Percentiles rank a stretch among this genome's conserved stretches.
These are phyloP conservation scores for Malassezia sympodialis DNA, from an alignment of 1,284 basidiomycete species.

Conservation along the genomic window DNA sequence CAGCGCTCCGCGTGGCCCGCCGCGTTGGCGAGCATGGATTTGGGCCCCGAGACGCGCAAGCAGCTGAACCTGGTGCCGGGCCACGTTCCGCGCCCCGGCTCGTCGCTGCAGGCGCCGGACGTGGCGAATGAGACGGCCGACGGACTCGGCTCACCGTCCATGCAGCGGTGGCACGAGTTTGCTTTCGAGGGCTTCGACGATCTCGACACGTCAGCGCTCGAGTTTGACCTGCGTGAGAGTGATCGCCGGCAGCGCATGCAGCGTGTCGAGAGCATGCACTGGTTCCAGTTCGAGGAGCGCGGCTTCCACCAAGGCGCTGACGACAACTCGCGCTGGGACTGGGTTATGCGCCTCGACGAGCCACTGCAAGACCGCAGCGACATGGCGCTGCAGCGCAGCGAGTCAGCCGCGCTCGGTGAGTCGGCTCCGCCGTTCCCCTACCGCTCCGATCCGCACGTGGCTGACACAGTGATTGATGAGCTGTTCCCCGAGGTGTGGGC, in stretches of 20 bases:
- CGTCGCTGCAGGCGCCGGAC: background rate
- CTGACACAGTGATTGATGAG: slow-evolving; percentile 39
- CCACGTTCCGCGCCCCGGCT: background rate
- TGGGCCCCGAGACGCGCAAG: slow-evolving; percentile 40
- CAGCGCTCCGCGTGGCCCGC: slow-evolving; percentile 19
- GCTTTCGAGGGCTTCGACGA: slow-evolving; percentile 33
- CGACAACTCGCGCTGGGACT: slow-evolving; percentile 21
- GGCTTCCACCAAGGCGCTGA: slow-evolving; percentile 27
- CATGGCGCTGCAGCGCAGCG: slow-evolving; percentile 6
- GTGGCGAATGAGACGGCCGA: slow-evolving; percentile 20
- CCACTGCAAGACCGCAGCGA: background rate
- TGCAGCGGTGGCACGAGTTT: slow-evolving; percentile 41
- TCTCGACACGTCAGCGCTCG: slow-evolving; percentile 36
- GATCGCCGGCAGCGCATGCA: slow-evolving; percentile 24
- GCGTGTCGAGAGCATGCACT: slow-evolving; percentile 29
- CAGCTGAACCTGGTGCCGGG: slow-evolving; percentile 26
- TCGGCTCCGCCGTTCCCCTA: slow-evolving; percentile 36
- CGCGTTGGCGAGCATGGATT: slow-evolving; percentile 22
- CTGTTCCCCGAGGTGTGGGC: slow-evolving; percentile 43
- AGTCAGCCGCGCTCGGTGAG: slow-evolving; percentile 15
- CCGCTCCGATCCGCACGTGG: slow-evolving; percentile 27
- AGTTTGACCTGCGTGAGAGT: slow-evolving; percentile 41
- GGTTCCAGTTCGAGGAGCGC: slow-evolving; percentile 34
- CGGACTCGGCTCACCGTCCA: slow-evolving; percentile 26
- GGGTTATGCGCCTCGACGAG: slow-evolving; percentile 39